Conservation (phyloP, 805 yeast genomes). For the Candida boleticola region DNA sequence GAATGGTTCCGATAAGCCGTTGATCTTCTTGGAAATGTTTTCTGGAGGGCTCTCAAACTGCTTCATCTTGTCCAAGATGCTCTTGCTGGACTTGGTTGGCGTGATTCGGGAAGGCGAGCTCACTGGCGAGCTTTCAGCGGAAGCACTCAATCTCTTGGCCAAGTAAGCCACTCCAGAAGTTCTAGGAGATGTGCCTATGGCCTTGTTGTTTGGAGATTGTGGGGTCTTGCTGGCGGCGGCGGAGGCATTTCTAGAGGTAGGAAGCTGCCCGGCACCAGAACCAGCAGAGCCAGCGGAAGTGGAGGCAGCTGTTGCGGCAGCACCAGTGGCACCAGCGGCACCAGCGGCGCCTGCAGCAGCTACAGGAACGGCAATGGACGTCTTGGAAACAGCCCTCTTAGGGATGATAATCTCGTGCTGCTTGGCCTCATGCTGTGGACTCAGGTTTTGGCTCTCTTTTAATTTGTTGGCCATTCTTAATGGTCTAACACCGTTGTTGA, state of each 20-base stretch:
- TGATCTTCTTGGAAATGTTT: neutral
- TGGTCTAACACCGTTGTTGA: conserved; percentile 57
- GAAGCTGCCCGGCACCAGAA: conserved; percentile 1
- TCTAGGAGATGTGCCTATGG: conserved; percentile 7
- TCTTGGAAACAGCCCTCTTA: too few species aligned
- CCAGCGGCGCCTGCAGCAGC: neutral
- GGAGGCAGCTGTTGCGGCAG: neutral
- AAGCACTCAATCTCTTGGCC: conserved; percentile 24
- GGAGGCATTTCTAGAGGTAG: neutral
- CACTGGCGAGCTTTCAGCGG: conserved; percentile 14
- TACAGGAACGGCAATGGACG: neutral
- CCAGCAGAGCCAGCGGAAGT: neutral
- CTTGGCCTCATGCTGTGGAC: neutral
- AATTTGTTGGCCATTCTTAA: conserved; percentile 63
- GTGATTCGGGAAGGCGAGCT: conserved; percentile 18
- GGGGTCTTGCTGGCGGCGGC: neutral
- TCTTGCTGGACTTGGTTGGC: conserved; percentile 15
- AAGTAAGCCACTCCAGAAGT: conserved; percentile 20
- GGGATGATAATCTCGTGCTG: neutral
- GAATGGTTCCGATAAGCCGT: neutral
- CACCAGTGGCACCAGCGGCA: neutral
- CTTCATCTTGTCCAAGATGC: conserved; percentile 35
- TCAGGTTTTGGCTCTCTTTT: conserved; percentile 12
- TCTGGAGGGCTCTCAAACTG: conserved; percentile 31
- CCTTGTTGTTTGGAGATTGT: too few species aligned